These are phyloP conservation scores for Pseudogymnoascus sp. DNA, from an alignment of 2,329 filamentous ascomycete species.

Conservation along the genomic window DNA sequence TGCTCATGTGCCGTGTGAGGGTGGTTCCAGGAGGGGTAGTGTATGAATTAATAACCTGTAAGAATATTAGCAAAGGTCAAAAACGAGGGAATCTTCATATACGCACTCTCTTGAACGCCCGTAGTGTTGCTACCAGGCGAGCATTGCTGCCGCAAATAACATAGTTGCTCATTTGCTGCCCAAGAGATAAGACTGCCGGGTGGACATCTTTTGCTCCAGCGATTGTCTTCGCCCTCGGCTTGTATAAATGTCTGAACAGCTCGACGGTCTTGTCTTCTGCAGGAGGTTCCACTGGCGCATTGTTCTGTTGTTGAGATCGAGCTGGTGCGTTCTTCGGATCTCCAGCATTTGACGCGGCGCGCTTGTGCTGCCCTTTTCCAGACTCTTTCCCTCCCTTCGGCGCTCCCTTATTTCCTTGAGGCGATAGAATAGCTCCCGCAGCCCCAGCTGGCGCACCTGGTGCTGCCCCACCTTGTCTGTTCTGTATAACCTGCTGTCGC, in stretches of 20 bases:
- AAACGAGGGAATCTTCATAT: neutral
- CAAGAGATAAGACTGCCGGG: constrained; percentile 74
- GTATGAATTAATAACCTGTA: constrained; percentile 83
- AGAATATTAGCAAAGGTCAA: constrained; percentile 10
- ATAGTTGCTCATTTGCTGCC: constrained; percentile 77
- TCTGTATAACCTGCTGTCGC: constrained; percentile 62
- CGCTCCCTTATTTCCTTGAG: constrained; percentile 26
- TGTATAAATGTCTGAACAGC: constrained; percentile 77
- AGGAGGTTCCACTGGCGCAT: constrained; percentile 31
- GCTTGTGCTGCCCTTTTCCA: constrained; percentile 30
- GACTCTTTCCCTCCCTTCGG: constrained; percentile 30
- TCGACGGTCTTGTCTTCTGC: constrained; percentile 59
- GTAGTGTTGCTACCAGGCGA: constrained; percentile 75
- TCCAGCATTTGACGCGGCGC: constrained; percentile 25
- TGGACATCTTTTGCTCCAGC: constrained; percentile 68
- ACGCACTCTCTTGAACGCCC: constrained; percentile 78
- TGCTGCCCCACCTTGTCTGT: constrained; percentile 34
- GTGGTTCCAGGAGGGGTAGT: constrained; percentile 78
- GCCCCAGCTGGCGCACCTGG: constrained; percentile 21
- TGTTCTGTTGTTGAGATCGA: constrained; percentile 20
- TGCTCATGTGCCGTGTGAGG: constrained; percentile 82
- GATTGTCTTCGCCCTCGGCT: constrained; percentile 58
- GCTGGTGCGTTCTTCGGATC: constrained; percentile 21
- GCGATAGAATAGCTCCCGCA: constrained; percentile 11
- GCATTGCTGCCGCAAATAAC: constrained; percentile 83